Percentiles rank a stretch among this genome's conserved stretches.
These are phyloP conservation scores for Theobroma grandiflorum DNA, from an alignment of 441 rosid species.

Conservation along the genomic window DNA sequence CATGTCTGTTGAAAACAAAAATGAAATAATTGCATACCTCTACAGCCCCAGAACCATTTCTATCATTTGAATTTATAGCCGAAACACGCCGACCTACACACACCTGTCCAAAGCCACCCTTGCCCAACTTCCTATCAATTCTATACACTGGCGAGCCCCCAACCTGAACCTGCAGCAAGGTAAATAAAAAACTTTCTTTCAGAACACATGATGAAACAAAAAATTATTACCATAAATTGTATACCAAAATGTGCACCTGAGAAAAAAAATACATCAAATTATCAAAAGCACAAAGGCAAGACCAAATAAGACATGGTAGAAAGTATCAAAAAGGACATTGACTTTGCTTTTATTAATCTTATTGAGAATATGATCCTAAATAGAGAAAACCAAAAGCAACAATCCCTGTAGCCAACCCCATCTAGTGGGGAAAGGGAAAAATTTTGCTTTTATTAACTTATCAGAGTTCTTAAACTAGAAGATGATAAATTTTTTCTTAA, in stretches of 20 bases:
- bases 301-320: conserved; percentile 4
- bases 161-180: conserved; percentile 58
- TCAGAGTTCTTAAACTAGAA: not conserved
- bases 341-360: not conserved
- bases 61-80: conserved; percentile 46
- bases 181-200: not conserved
- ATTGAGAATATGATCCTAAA: too few species aligned
- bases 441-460: not conserved
- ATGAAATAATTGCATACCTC: conserved; percentile 46
- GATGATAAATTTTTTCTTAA: not conserved
- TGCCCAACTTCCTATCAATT: conserved; percentile 73
- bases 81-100: conserved; percentile 70
- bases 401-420: too few species aligned
- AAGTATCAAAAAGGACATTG: not conserved
- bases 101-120: conserved; percentile 90
- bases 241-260: not conserved
- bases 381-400: too few species aligned
- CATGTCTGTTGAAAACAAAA: not conserved
- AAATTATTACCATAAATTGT: not conserved
- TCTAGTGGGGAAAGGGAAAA: too few species aligned
- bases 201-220: conserved; percentile 11
- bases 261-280: not conserved
- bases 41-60: conserved; percentile 57
- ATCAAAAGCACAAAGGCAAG: not conserved
- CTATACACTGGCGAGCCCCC: conserved; percentile 71